Conservation (phyloP, 176 grass and related monocot genomes). For the Bothriochloa decipiens region DNA sequence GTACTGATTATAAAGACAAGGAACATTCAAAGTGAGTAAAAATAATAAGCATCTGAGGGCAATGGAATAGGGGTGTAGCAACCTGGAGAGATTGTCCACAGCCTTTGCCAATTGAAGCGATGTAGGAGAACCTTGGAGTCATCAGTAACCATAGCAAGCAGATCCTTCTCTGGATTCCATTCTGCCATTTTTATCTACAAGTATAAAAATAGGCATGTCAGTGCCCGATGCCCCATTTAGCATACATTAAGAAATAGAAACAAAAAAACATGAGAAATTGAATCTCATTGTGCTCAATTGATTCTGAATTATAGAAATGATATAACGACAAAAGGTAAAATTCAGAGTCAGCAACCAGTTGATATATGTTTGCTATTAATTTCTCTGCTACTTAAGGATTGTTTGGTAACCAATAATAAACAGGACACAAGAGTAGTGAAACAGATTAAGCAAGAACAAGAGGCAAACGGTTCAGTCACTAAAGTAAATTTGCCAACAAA, state of each 20-base stretch:
- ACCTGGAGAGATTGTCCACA: slow-evolving; percentile 90
- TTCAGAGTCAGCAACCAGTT: not conserved
- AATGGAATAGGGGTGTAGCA: slow-evolving; percentile 15
- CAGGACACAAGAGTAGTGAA: not conserved
- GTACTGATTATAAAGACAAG: slow-evolving; percentile 4
- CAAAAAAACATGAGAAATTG: slow-evolving; percentile 11
- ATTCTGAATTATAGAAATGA: slow-evolving; percentile 10
- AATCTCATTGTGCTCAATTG: not conserved
- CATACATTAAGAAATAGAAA: slow-evolving; percentile 11
- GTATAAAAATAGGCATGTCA: not conserved
- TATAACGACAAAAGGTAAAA: not conserved
- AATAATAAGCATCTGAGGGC: not conserved
- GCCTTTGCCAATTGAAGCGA: slow-evolving; percentile 99
- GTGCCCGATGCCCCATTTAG: slow-evolving; percentile 1
- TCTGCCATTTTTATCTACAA: slow-evolving; percentile 87
- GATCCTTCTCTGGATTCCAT: slow-evolving; percentile 98
- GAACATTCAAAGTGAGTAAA: not conserved
- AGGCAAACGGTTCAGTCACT: not conserved
- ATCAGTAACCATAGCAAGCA: slow-evolving; percentile 94
- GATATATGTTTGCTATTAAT: not conserved
- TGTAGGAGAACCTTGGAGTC: slow-evolving; percentile 90
- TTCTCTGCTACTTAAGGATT: not conserved
- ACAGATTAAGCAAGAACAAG: slow-evolving; percentile 8
- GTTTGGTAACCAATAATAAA: not conserved
- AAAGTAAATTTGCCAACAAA: not conserved